Percentiles rank a stretch among this genome's conserved stretches.
phyloP scores from a whole-genome alignment of 1,139 yeast genomes.

The Debaryomyces nepalensis region DNA sequence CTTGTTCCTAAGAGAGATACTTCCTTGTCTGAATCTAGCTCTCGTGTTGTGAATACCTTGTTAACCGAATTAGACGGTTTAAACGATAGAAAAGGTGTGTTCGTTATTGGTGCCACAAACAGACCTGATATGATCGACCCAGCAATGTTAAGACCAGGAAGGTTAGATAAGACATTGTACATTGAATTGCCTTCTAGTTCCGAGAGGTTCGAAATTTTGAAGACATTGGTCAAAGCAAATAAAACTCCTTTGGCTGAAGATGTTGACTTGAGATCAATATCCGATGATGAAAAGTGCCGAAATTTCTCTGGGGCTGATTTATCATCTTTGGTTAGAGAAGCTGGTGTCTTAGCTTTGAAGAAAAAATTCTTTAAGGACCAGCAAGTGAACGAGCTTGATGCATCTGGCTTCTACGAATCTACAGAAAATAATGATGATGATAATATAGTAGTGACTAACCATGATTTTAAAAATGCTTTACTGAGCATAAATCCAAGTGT shows the following conservation, averaged over 20 bases:
- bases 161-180: slow-evolving; percentile 89
- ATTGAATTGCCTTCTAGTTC: slow-evolving; percentile 82
- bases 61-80: slow-evolving; percentile 94
- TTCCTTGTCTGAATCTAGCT: slow-evolving; percentile 83
- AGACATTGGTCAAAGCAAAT: slow-evolving; percentile 71
- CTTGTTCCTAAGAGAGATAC: slow-evolving; percentile 93
- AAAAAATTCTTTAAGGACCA: slow-evolving; percentile 61
- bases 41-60: slow-evolving; percentile 92
- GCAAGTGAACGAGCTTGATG: slow-evolving; percentile 54
- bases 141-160: slow-evolving; percentile 97
- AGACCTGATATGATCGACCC: slow-evolving; percentile 98
- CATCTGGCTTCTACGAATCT: slow-evolving; percentile 44
- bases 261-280: slow-evolving; percentile 65
- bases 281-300: slow-evolving; percentile 77
- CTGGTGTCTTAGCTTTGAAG: slow-evolving; percentile 87
- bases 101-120: slow-evolving; percentile 95
- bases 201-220: slow-evolving; percentile 81
- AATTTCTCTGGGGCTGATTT: slow-evolving; percentile 97
- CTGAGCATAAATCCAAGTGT: slow-evolving; percentile 86
- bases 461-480: slow-evolving; percentile 76
- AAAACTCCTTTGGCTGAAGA: slow-evolving; percentile 73
- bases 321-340: slow-evolving; percentile 89
- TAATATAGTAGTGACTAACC: slow-evolving; percentile 58
- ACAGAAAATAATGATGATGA: slow-evolving; percentile 33
- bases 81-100: slow-evolving; percentile 89